Base-by-base conservation (phyloP, 2,329 filamentous ascomycete genomes). In the Talaromyces albobiverticillius region DNA sequence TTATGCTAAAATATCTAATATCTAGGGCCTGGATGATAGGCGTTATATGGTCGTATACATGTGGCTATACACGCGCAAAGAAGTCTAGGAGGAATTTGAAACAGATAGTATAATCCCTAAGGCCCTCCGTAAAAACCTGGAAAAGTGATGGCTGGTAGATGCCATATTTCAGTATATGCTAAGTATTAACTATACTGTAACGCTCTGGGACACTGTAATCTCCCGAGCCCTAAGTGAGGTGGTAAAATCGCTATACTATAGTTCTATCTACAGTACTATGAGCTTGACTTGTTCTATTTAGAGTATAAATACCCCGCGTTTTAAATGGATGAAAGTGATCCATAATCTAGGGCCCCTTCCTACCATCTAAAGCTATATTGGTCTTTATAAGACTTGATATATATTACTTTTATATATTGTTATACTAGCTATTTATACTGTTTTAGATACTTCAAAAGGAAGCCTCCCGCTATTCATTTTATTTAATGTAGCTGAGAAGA, bases 151-250 rank as follows among this genome's bases (percentile, higher is more conserved):
- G 54, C 54, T 41, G 14, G 36, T 32, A 9, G 18, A 31, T 14
- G 26, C 16, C 38, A 16, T 4, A 8, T 32, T 48, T 22, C 45
- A 45, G 8, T 43, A 31, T 7, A 56, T 56, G 54, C 49, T 56
- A 16, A 56, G 54, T 22, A 56, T 47, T 32, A 56, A 56, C 32
- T 41, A 41, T 32, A 56, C 54, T 11, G 46, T 57, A 13, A 47
- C 42, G 4, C 42, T 57, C n/a, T 57, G 46, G 46, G 51, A 57
- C 20, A 54, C 46, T 41, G 51, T 45, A 5, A 53, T 56, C 26
- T 49, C 13, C 11, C 29, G 23, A 36, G 54, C 25, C 36, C 41
- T 41, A 47, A 46, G 18, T 5, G 36, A 40, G 6, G 18, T 40
- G 36, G 13, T 40, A 5, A 20, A 40, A n/a, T 40, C 36, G 41